Percentiles rank a stretch among this genome's conserved stretches.
phyloP scores from a whole-genome alignment of 2,329 filamentous ascomycete genomes.

The Curvularia hawaiiensis region DNA sequence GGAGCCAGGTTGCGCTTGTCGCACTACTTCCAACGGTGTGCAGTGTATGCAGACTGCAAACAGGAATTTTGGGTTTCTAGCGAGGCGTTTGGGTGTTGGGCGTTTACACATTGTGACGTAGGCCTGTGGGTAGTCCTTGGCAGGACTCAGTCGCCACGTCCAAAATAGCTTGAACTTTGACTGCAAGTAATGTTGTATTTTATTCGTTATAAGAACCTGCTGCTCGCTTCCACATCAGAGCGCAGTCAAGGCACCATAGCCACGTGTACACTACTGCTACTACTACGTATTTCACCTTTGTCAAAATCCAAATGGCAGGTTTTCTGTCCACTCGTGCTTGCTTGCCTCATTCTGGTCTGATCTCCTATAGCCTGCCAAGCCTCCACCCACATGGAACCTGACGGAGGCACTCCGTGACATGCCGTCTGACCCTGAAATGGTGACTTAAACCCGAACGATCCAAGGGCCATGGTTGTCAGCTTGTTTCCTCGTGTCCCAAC shows the following conservation, averaged over 20 bases:
- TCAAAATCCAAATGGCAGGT: constrained; percentile 17
- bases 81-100: constrained; percentile 14
- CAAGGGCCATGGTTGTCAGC: neutral
- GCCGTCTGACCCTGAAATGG: neutral
- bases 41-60: neutral
- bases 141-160: constrained; percentile 1
- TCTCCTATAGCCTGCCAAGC: constrained; percentile 30
- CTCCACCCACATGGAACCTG: constrained; percentile 9
- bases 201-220: neutral
- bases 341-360: neutral
- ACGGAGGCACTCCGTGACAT: neutral
- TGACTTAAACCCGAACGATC: neutral
- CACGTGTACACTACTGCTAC: neutral
- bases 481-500: neutral
- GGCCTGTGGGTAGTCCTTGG: neutral
- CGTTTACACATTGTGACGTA: constrained; percentile 4
- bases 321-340: constrained; percentile 11
- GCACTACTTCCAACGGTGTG: constrained; percentile 1
- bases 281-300: neutral
- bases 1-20: neutral
- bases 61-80: constrained; percentile 1
- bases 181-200: neutral
- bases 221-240: neutral
- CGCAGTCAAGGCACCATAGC: neutral
- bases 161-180: constrained; percentile 5